These are phyloP conservation scores for Tylopilus sp. DNA, from an alignment of 768 basidiomycete species.

Conservation along the genomic window DNA sequence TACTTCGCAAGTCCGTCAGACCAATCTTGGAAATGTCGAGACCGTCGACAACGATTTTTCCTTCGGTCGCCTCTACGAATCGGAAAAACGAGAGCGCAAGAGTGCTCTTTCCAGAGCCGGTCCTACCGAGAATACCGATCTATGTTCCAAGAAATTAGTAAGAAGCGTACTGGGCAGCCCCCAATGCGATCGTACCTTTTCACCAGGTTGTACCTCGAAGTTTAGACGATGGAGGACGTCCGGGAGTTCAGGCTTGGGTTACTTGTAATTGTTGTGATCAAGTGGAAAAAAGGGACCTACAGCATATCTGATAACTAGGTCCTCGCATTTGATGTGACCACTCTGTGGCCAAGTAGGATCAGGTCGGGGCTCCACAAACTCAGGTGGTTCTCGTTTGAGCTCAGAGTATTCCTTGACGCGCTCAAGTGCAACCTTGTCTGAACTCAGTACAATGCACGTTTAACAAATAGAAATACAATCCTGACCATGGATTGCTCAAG, in stretches of 20 bases:
- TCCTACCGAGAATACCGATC: slow-evolving; percentile 71
- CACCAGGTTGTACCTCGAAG: slow-evolving; percentile 69
- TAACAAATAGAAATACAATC: background rate
- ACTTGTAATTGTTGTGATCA: background rate
- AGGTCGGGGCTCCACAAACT: slow-evolving; percentile 86
- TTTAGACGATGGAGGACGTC: slow-evolving; percentile 77
- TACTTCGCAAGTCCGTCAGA: slow-evolving; percentile 74
- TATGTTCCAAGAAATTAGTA: slow-evolving; percentile 22
- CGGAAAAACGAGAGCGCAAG: slow-evolving; percentile 84
- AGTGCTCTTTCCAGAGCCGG: slow-evolving; percentile 75
- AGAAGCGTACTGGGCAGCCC: background rate
- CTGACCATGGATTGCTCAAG: slow-evolving; percentile 89
- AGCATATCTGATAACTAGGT: slow-evolving; percentile 75
- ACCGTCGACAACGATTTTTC: slow-evolving; percentile 73
- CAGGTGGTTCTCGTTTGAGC: slow-evolving; percentile 69
- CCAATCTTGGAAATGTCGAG: slow-evolving; percentile 78
- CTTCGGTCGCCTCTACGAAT: slow-evolving; percentile 82
- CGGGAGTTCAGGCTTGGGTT: slow-evolving; percentile 72
- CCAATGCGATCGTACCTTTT: slow-evolving; percentile 51
- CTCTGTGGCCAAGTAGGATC: slow-evolving; percentile 71
- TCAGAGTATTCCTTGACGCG: slow-evolving; percentile 92
- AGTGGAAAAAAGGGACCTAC: slow-evolving; percentile 38
- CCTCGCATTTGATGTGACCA: slow-evolving; percentile 67
- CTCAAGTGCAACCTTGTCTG: slow-evolving; percentile 69
- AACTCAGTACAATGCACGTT: slow-evolving; percentile 4